Percentiles rank a stretch among this genome's conserved stretches.
These are phyloP conservation scores for Jackrogersella multiformis DNA, from an alignment of 495 filamentous ascomycete genomes.

Conservation along the genomic window DNA sequence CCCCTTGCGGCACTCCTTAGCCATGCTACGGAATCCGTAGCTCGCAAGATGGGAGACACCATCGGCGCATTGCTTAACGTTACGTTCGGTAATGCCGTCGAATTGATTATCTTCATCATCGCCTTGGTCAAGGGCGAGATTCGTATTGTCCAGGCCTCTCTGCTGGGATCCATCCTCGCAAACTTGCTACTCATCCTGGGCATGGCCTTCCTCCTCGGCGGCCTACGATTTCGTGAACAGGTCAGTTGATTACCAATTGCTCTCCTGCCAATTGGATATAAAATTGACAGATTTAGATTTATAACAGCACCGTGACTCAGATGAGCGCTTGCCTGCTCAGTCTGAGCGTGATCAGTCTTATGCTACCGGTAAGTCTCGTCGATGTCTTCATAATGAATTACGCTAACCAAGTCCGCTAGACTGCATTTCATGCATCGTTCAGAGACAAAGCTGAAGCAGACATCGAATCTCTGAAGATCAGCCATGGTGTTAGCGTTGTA, in stretches of 20 bases:
- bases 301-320: constrained; percentile 93
- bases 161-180: constrained; percentile 87
- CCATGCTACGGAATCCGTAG: constrained; percentile 84
- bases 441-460: constrained; percentile 63
- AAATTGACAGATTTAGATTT: constrained; percentile 67
- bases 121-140: constrained; percentile 82
- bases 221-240: constrained; percentile 88
- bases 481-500: constrained; percentile 89
- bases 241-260: constrained; percentile 48
- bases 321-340: constrained; percentile 94
- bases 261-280: neutral
- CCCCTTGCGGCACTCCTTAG: constrained; percentile 82
- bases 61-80: constrained; percentile 85
- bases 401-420: constrained; percentile 55
- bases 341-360: constrained; percentile 84
- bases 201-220: constrained; percentile 88
- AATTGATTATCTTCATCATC: constrained; percentile 87
- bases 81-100: constrained; percentile 89
- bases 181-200: constrained; percentile 89
- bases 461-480: constrained; percentile 77
- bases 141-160: constrained; percentile 85
- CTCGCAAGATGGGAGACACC: constrained; percentile 79
- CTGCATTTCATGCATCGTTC: constrained; percentile 55
- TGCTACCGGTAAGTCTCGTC: constrained; percentile 47
- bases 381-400: neutral